Conservation (phyloP, 164 flowering plant species). For the Nymphaea thermarum region DNA sequence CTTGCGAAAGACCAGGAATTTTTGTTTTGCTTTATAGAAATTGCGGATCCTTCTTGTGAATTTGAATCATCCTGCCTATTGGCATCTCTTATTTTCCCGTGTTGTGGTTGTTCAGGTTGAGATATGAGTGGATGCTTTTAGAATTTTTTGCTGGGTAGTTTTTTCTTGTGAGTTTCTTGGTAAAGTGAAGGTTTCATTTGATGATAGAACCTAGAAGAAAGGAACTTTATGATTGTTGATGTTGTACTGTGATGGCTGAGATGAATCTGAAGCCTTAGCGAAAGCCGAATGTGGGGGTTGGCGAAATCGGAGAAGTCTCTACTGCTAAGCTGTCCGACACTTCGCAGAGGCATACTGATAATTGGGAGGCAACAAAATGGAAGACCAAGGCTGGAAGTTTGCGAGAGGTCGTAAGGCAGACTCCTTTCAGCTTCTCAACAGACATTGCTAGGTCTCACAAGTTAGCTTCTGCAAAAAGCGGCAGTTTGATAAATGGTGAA, state of each 20-base stretch:
- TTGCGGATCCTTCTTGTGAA: background rate
- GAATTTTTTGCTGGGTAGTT: background rate
- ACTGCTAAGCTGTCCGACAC: slow-evolving; percentile 20
- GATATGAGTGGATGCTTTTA: too few relatives aligned
- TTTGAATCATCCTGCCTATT: background rate
- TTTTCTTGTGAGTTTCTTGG: background rate
- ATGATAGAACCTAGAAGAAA: background rate
- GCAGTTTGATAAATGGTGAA: slow-evolving; percentile 8
- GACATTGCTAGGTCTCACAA: slow-evolving; percentile 3
- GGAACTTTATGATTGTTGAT: background rate
- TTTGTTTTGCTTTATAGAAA: background rate
- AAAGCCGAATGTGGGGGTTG: slow-evolving; percentile 44
- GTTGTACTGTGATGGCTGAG: background rate
- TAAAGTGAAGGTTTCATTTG: background rate
- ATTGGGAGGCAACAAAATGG: slow-evolving; percentile 11
- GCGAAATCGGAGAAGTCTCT: slow-evolving; percentile 37
- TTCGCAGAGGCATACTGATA: slow-evolving; percentile 11
- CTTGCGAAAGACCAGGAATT: background rate
- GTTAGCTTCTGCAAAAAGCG: slow-evolving; percentile 13
- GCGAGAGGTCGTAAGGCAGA: slow-evolving; percentile 2
- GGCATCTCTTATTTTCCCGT: background rate
- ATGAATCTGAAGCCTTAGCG: slow-evolving; percentile 36
- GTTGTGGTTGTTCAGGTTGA: background rate
- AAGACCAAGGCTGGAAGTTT: slow-evolving; percentile 6
- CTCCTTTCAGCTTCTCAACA: slow-evolving; percentile 7